phyloP scores from a whole-genome alignment of 306 rosid species.

The Abrus pulchellus region DNA sequence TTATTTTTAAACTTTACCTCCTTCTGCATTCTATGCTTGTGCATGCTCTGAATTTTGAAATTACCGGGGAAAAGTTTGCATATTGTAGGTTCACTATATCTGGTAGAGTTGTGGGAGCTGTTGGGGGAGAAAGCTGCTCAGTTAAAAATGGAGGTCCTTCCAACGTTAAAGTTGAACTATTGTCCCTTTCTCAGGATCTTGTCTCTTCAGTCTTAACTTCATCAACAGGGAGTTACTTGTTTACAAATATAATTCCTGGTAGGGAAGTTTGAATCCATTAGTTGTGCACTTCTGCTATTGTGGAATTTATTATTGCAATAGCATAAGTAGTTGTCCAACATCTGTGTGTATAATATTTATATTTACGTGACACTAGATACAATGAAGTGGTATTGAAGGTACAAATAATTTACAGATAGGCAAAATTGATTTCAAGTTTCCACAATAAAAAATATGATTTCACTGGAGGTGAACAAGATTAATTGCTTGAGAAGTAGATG shows the following conservation, averaged over 20 bases:
- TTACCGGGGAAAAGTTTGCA: constrained; percentile 41
- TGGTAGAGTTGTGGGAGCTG: constrained; percentile 91
- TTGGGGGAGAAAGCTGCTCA: constrained; percentile 88
- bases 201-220: constrained; percentile 81
- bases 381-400: constrained; percentile 10
- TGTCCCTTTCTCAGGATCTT: constrained; percentile 71
- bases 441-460: constrained; percentile 33
- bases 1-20: constrained; percentile 28
- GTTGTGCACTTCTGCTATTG: constrained; percentile 4
- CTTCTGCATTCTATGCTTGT: constrained; percentile 36
- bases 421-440: constrained; percentile 35
- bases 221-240: constrained; percentile 77
- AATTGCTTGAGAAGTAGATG: constrained; percentile 34
- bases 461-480: constrained; percentile 1
- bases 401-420: constrained; percentile 13
- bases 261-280: constrained; percentile 17
- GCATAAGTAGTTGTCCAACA: constrained; percentile 1
- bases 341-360: constrained; percentile 17
- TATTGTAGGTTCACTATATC: constrained; percentile 83
- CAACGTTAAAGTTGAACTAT: constrained; percentile 79
- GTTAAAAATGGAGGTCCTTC: constrained; percentile 85
- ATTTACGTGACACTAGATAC: constrained; percentile 25
- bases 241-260: constrained; percentile 91
- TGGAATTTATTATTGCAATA: constrained; percentile 29
- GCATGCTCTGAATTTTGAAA: constrained; percentile 35